These are phyloP conservation scores for Cicer yamashitae DNA, from an alignment of 306 rosid genomes.

Conservation along the genomic window DNA sequence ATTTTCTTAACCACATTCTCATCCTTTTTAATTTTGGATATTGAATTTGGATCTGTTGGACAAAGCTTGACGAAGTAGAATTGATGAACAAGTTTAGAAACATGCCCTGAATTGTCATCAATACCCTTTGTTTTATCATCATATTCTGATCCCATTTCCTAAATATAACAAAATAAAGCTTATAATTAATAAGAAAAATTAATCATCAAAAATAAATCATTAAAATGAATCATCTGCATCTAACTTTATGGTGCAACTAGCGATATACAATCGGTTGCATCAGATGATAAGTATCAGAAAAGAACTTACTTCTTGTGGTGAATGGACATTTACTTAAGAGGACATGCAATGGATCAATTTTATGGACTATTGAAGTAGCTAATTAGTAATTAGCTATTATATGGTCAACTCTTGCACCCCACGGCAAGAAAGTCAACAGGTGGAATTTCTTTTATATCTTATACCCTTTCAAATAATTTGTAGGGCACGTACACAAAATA, in stretches of 20 bases:
- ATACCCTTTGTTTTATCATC: too few species aligned
- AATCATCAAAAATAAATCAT: background rate
- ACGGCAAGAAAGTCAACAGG: slow-evolving; percentile 38
- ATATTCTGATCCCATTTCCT: background rate
- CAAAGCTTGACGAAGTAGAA: slow-evolving; percentile 42
- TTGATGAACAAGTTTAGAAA: slow-evolving; percentile 33
- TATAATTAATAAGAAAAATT: background rate
- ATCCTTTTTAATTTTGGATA: slow-evolving; percentile 29
- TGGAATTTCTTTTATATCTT: background rate
- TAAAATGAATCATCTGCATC: background rate
- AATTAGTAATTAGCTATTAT: background rate
- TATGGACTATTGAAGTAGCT: background rate
- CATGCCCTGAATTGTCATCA: slow-evolving; percentile 11
- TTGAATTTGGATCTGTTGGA: slow-evolving; percentile 38
- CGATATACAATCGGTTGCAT: too few species aligned
- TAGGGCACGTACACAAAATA: background rate
- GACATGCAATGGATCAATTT: slow-evolving; percentile 1
- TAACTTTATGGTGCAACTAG: too few species aligned
- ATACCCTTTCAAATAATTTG: background rate
- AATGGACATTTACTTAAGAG: background rate
- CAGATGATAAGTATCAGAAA: background rate
- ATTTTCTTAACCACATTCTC: slow-evolving; percentile 13
- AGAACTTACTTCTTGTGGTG: background rate
- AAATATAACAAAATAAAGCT: background rate
- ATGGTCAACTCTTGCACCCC: slow-evolving; percentile 41